Evolutionary conservation across 2,329 filamentous ascomycete genomes (phyloP), one percentile per base, ranked within the genome.

Genomic region (Botrytis aclada): DNA sequence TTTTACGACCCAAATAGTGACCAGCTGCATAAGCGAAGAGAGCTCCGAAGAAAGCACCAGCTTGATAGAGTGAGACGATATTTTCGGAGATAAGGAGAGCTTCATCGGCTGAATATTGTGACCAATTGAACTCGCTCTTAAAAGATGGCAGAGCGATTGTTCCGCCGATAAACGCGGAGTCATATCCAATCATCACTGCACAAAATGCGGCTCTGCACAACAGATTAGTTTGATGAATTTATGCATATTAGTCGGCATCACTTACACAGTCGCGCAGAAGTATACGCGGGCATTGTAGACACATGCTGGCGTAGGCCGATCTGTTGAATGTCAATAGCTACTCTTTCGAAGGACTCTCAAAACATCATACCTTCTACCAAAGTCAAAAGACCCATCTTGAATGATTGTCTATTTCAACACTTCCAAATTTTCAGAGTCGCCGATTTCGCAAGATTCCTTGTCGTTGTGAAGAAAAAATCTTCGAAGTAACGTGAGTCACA

Each of bases 301-400:
- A 58, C 74, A 75, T 51, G 74, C 62, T 25, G 77, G 77, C 7
- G 78, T 79, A 58, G 78, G 76, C n/a, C 78, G 75, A 69, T 79
- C 78, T 74, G 45, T 60, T 63, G 4, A 45, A 62, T 72, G 32
- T 67, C 47, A 65, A 34, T 45, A 3, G 20, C 34, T 29, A 25
- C n/a, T 39, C 60, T 32, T 85, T 1, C 85, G 88, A 74, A 92
- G 70, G 61, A 56, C 73, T 47, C 87, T 83, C 70, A 83, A 65
- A 73, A 77, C 76, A 76, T 85, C 81, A 86, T 81, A 79, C 88
- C 87, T 80, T 89, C 87, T 61, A 85, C 84, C 70, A 88, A 82
- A 34, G 83, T 78, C 70, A 88, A 82, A 74, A 88, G 79, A 70
- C 82, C 82, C 77, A 78, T 78, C 20, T 72, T 76, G 74, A 62